Percentiles rank a stretch among this genome's conserved stretches.
phyloP scores from a whole-genome alignment of 306 rosid genomes.

The Pyrus communis region DNA sequence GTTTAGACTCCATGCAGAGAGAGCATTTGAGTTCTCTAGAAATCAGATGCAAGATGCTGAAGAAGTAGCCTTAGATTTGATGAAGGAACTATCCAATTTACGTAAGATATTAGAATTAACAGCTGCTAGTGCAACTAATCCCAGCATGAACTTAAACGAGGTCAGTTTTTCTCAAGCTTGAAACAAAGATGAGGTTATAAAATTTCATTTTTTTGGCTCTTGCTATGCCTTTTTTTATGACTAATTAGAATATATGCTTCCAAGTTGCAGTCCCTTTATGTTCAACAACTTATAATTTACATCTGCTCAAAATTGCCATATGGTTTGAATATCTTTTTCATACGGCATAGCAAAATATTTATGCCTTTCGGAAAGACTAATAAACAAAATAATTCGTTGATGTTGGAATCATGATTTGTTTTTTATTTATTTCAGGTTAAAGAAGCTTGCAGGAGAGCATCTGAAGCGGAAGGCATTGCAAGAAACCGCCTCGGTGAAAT shows the following conservation, averaged over 20 bases:
- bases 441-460: slow-evolving; percentile 69
- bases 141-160: slow-evolving; percentile 22
- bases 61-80: slow-evolving; percentile 60
- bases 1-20: slow-evolving; percentile 73
- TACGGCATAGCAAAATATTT: no score
- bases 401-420: not conserved
- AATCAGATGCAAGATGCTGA: slow-evolving; percentile 68
- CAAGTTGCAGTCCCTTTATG: not conserved
- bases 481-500: slow-evolving; percentile 46
- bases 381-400: no score
- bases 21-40: slow-evolving; percentile 85
- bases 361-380: no score
- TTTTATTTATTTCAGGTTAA: slow-evolving; percentile 39
- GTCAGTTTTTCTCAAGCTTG: slow-evolving; percentile 25
- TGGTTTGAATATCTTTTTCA: no score
- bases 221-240: not conserved
- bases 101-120: slow-evolving; percentile 43
- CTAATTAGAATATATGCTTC: not conserved
- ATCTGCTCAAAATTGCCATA: no score
- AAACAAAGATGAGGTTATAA: not conserved
- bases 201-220: slow-evolving; percentile 1
- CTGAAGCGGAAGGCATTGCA: slow-evolving; percentile 52
- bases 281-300: no score
- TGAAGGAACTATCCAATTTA: slow-evolving; percentile 50
- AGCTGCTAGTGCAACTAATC: slow-evolving; percentile 19